Evolutionary conservation across 176 grass and related monocot species (phyloP).

Genomic region (Tillandsia fasciculata): DNA sequence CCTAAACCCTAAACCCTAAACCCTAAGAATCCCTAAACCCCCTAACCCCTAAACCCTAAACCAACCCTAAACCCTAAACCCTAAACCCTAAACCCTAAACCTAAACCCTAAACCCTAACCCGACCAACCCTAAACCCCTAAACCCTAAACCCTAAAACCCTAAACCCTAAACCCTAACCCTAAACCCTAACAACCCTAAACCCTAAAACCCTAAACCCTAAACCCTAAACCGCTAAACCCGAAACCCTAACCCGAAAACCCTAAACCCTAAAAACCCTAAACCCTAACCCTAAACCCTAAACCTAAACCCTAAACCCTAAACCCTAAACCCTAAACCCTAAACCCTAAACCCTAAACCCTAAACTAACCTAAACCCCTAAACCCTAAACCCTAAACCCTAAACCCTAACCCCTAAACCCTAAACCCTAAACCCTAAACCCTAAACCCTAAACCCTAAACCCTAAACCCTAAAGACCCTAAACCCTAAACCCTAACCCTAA

Average conservation of each 20-base stretch:
- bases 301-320: constrained; percentile 5
- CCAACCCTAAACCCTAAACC: constrained; percentile 9
- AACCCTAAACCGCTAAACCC: background rate
- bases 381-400: constrained; percentile 14
- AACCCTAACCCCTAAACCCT: constrained; percentile 6
- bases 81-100: constrained; percentile 10
- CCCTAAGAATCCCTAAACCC: too few species aligned
- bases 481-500: constrained; percentile 2
- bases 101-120: constrained; percentile 12
- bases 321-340: background rate
- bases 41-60: too few species aligned
- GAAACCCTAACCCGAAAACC: background rate
- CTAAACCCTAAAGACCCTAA: background rate
- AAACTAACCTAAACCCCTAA: too few species aligned
- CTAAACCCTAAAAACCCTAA: constrained; percentile 2
- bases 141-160: too few species aligned
- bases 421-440: background rate
- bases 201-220: too few species aligned
- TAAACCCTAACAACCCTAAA: too few species aligned
- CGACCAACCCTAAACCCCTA: constrained; percentile 5
- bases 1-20: too few species aligned
- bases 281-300: constrained; percentile 11
- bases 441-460: constrained; percentile 1
- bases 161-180: too few species aligned
- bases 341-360: too few species aligned